Evolutionary conservation across 371 early-diverging fungal genomes (phyloP).

Genomic region (Mucor saturninus): DNA sequence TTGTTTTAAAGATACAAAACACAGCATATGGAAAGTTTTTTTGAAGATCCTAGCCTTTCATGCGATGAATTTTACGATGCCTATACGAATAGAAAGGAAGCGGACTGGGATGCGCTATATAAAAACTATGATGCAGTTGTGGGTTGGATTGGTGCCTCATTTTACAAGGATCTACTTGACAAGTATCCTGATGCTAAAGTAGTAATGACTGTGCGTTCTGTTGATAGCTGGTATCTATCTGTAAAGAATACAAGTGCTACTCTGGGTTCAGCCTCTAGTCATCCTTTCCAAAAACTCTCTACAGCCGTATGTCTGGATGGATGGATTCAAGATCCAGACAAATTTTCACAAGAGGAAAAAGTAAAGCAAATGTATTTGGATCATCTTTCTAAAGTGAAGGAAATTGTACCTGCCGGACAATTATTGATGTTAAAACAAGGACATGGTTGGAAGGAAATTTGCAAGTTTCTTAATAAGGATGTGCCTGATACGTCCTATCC

Average conservation of each 20-base stretch:
- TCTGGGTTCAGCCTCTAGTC: too few species aligned
- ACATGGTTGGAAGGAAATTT: too few species aligned
- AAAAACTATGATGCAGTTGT: conserved; percentile 30
- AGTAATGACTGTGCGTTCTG: conserved; percentile 29
- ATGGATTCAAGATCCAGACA: too few species aligned
- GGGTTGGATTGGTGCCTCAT: conserved; percentile 26
- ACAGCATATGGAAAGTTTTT: conserved; percentile 22
- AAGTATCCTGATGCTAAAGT: conserved; percentile 40
- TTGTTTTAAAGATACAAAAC: conserved; percentile 20
- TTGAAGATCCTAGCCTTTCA: conserved; percentile 6
- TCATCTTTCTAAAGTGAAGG: too few species aligned
- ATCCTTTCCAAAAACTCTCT: too few species aligned
- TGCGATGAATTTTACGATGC: conserved; percentile 23
- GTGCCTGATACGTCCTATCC: too few species aligned
- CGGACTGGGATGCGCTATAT: conserved; percentile 25
- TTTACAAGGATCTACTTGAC: conserved; percentile 18
- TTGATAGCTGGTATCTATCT: conserved; percentile 33
- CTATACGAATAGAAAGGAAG: conserved; percentile 5
- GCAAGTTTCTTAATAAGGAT: too few species aligned
- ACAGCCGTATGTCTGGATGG: too few species aligned
- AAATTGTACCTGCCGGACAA: too few species aligned
- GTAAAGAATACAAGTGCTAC: conserved; percentile 15
- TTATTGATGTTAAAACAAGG: too few species aligned
- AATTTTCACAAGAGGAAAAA: too few species aligned
- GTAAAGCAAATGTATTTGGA: too few species aligned